Conservation (phyloP, 768 basidiomycete species). For the Clitopilus passeckerianus region DNA sequence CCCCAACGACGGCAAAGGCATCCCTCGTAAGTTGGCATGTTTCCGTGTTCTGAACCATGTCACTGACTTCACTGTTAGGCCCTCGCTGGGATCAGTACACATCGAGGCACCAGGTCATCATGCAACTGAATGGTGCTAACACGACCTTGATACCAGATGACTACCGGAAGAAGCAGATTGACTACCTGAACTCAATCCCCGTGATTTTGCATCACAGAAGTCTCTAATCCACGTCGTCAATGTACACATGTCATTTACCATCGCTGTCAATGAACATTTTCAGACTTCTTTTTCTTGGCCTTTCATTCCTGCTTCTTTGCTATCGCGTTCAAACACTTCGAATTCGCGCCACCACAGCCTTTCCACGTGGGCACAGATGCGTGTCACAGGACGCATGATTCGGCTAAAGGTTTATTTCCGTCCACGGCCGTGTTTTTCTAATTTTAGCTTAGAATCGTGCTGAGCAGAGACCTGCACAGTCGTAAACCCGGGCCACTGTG, state of each 20-base stretch:
- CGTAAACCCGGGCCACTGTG: neutral
- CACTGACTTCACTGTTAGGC: constrained; percentile 7
- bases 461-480: neutral
- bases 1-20: constrained; percentile 38
- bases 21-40: constrained; percentile 18
- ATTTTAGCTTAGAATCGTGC: neutral
- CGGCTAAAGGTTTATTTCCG: neutral
- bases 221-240: neutral
- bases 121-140: constrained; percentile 22
- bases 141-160: constrained; percentile 20
- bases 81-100: constrained; percentile 17
- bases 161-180: constrained; percentile 21
- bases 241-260: constrained; percentile 6
- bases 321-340: neutral
- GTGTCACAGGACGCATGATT: neutral
- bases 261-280: neutral
- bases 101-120: constrained; percentile 11
- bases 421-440: neutral
- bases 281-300: too few species aligned
- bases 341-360: neutral
- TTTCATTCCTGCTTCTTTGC: neutral
- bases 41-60: neutral
- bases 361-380: neutral
- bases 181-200: constrained; percentile 18
- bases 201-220: constrained; percentile 19